phyloP scores from a whole-genome alignment of 2,329 filamentous ascomycete species.

The Verticillium albo-atrum region DNA sequence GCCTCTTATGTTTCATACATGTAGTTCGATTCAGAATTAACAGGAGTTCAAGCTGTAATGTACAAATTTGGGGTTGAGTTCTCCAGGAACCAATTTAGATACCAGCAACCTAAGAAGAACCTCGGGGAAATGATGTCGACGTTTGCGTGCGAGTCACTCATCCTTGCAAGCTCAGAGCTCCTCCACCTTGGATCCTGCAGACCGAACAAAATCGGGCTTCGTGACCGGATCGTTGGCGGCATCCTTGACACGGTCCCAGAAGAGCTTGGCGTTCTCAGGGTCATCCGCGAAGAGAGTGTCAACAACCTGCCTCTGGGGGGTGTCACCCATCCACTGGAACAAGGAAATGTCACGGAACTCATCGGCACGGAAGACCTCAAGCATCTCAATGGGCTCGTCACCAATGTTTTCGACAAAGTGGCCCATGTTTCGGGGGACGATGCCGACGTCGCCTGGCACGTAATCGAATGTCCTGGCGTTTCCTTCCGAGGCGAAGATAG shows the following conservation, averaged over 20 bases:
- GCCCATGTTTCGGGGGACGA: constrained; percentile 72
- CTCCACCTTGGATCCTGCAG: not conserved
- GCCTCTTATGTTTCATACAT: no score
- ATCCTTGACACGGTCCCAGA: constrained; percentile 57
- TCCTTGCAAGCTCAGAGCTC: not conserved
- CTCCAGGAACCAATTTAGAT: not conserved
- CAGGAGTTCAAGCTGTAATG: not conserved
- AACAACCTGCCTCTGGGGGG: constrained; percentile 59
- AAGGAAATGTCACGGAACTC: constrained; percentile 70
- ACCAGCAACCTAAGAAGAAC: not conserved
- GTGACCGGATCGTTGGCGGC: constrained; percentile 55
- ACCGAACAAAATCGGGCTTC: constrained; percentile 11
- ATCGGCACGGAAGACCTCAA: constrained; percentile 70
- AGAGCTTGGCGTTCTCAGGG: constrained; percentile 55
- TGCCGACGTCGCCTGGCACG: constrained; percentile 68
- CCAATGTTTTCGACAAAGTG: constrained; percentile 81
- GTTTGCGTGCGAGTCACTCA: not conserved
- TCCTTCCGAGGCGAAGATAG: constrained; percentile 67
- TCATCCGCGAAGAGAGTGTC: constrained; percentile 64
- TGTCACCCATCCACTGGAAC: constrained; percentile 75
- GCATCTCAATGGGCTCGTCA: constrained; percentile 69
- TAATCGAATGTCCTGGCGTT: constrained; percentile 74
- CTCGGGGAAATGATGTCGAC: not conserved
- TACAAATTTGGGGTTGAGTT: not conserved
- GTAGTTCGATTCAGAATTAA: no score